Conservation (phyloP, 768 basidiomycete genomes). For the Pleurotus giganteus region DNA sequence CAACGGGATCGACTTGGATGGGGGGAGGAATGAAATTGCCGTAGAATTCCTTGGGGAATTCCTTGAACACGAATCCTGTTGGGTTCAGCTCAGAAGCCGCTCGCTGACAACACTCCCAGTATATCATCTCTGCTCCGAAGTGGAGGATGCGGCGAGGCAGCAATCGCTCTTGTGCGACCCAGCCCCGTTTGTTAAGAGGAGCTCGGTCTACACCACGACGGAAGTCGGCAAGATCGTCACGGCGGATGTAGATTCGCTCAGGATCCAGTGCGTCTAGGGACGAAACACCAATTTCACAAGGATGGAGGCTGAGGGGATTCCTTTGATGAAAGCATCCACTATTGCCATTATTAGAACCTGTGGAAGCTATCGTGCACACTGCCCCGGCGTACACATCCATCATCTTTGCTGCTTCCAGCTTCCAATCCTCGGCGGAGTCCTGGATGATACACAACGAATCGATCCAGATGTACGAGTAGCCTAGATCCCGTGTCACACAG, state of each 20-base stretch:
- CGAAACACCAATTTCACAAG: not conserved
- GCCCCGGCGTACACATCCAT: not conserved
- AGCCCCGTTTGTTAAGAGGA: not conserved
- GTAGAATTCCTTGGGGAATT: not conserved
- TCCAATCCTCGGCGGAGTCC: not conserved
- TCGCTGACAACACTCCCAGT: not conserved
- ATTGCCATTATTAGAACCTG: not conserved
- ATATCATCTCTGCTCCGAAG: not conserved
- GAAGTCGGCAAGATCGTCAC: not conserved
- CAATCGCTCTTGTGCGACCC: not conserved
- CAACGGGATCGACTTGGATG: not conserved
- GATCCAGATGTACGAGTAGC: slow-evolving; percentile 4
- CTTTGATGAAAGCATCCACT: not conserved
- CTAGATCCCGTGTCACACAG: not conserved
- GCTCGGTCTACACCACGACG: not conserved
- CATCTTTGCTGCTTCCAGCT: not conserved
- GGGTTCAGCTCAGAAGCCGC: not conserved
- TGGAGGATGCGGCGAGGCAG: not conserved
- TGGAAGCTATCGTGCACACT: slow-evolving; percentile 2
- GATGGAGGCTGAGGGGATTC: not conserved
- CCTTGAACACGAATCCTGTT: not conserved
- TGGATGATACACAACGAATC: slow-evolving; percentile 6
- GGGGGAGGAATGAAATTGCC: not conserved
- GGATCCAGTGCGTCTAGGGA: not conserved
- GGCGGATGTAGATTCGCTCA: not conserved